Evolutionary conservation across 2,329 filamentous ascomycete species (phyloP).

Genomic region (Colletotrichum tabaci): DNA sequence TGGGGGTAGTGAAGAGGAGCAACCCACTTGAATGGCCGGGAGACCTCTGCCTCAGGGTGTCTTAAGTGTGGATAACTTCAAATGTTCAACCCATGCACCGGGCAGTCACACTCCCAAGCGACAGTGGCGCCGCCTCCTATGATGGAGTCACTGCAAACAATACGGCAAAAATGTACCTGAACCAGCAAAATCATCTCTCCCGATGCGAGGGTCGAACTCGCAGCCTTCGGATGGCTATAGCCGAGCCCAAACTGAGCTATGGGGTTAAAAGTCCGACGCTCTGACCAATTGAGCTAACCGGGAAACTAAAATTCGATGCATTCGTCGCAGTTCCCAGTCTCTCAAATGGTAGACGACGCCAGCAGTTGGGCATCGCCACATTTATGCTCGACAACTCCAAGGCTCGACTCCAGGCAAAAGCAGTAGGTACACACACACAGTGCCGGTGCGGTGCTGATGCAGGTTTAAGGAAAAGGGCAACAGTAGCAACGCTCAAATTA

Average conservation of each 20-base stretch:
- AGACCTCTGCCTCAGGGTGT: no score
- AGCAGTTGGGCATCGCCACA: neutral
- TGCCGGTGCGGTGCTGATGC: neutral
- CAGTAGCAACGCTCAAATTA: neutral
- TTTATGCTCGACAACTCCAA: neutral
- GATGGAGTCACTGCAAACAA: no score
- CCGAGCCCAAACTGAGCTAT: neutral
- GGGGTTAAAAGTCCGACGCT: slow-evolving; percentile 9
- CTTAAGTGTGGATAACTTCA: no score
- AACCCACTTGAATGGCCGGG: no score
- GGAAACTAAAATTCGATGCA: neutral
- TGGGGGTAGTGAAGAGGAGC: no score
- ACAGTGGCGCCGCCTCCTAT: no score
- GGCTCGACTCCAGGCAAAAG: neutral
- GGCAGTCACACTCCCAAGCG: no score
- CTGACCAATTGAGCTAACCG: slow-evolving; percentile 4
- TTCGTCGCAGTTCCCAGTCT: fast-evolving
- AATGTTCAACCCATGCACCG: no score
- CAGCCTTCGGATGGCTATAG: neutral
- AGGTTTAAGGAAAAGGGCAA: neutral
- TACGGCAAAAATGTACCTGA: neutral
- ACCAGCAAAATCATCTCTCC: neutral
- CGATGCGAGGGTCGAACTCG: slow-evolving; percentile 11
- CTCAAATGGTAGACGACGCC: neutral
- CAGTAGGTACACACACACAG: no score